Conservation (phyloP, 495 filamentous ascomycete genomes). For the Tricharina praecox region DNA sequence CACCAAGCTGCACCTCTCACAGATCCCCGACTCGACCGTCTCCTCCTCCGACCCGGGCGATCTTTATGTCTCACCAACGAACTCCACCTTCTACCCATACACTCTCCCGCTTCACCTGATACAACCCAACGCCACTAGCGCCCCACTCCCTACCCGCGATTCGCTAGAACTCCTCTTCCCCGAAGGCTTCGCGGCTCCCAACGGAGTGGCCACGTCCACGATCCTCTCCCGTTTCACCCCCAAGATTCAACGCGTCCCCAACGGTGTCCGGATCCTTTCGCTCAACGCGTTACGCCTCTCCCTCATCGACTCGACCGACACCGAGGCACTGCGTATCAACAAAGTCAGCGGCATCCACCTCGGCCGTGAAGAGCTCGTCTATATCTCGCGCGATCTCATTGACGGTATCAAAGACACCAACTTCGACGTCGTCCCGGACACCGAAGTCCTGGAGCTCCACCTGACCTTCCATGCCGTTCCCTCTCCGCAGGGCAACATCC, state of each 20-base stretch:
- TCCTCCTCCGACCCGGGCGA: slow-evolving; percentile 15
- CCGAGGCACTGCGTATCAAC: slow-evolving; percentile 37
- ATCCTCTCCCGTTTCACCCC: not conserved
- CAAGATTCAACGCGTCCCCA: slow-evolving; percentile 2
- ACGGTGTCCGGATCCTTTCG: slow-evolving; percentile 2
- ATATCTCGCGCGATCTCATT: slow-evolving; percentile 58
- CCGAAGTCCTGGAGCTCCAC: not conserved
- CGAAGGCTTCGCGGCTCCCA: slow-evolving; percentile 41
- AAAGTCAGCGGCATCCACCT: slow-evolving; percentile 64
- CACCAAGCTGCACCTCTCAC: slow-evolving; percentile 61
- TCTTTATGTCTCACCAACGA: slow-evolving; percentile 34
- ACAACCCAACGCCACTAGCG: slow-evolving; percentile 55
- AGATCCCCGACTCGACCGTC: slow-evolving; percentile 30
- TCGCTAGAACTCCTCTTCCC: slow-evolving; percentile 75
- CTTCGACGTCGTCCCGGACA: slow-evolving; percentile 7
- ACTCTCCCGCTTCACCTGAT: slow-evolving; percentile 61
- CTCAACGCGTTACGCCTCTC: slow-evolving; percentile 1
- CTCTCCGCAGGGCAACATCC: slow-evolving; percentile 5
- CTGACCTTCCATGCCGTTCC: not conserved
- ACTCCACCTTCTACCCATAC: slow-evolving; percentile 85
- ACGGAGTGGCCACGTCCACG: not conserved
- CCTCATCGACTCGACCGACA: not conserved
- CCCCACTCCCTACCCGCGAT: slow-evolving; percentile 40
- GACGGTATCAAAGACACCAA: slow-evolving; percentile 58
- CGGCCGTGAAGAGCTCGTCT: slow-evolving; percentile 79